Evolutionary conservation across 1,284 basidiomycete species (phyloP), one percentile per base, ranked within the genome.

Genomic region (Peniophora sp.): DNA sequence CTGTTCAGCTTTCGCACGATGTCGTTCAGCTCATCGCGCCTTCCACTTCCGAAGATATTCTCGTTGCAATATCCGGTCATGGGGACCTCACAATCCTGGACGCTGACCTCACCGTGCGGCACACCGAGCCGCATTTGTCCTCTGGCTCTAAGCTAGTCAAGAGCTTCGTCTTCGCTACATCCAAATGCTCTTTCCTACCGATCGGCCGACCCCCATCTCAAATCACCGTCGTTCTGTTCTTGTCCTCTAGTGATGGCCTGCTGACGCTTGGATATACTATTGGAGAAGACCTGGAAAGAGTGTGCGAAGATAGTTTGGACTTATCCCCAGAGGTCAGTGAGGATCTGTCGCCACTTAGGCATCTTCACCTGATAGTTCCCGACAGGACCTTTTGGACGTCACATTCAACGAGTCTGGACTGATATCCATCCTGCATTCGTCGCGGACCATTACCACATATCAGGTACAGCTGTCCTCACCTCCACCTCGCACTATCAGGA

Each of bases 21-120:
- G 67, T 77, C 24, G 61, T 68, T 23, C 67, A 66, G 47, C 64
- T 83, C 22, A 72, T 70, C 59, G 64, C 66, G n/a, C 72, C 69
- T n/a, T 67, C 72, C 14, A 70, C 70, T 45, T 54, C 75, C 6
- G 63, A 68, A 5, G 60, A 67, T 0, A 66, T 66, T 3, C 58
- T 81, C 11, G 39, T 85, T 3, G 66, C 73, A 9, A 59, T 79
- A 15, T 78, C 78, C 14, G 60, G 66, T 12, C 58, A 62, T 10
- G 79, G 76, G 23, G 66, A 71, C 48, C 49, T 84, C 15, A 70
- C 73, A 0, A 54, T 80, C 3, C 55, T 74, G 17, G 68, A 77
- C 52, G 55, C 60, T 1, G 73, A 76, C 35, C 64, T 81, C 12
- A 64, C 66, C 18, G 60, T 73, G 24, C 70, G 68, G 58, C 60